Base-by-base conservation (phyloP, 371 early-diverging fungal species). In the Enteropsectra breve region DNA sequence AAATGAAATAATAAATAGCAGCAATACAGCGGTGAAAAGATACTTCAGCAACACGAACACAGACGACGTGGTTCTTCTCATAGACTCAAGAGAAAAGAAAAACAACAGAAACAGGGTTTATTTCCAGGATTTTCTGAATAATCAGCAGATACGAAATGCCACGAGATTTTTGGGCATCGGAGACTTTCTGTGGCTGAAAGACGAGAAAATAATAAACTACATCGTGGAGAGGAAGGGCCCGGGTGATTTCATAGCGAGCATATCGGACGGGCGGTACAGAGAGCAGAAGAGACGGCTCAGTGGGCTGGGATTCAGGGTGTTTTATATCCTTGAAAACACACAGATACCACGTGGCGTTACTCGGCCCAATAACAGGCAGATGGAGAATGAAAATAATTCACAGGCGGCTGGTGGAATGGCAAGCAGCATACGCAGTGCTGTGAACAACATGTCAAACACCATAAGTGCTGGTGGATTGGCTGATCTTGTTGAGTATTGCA, bases 171-270 rank as follows among this genome's bases (percentile, higher is more conserved):
- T 80, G 11, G 58, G 52, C n/a, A 56, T 76, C 21, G 75, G 78
- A 13, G 80, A 80, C 49, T 80, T 80, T 73, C 8, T 77, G 11
- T 80, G 80, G 80, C 47, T 75, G 18, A 49, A 60, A 33, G 54
- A 66, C 8, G 91, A 90, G 57, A 74, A 89, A 15, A 86, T 90
- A 11, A 76, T 91, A 23, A 89, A 89, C 69, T 84, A 83, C 58
- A 78, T 94, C 13, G 73, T 91, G 1, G 97, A 97, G 76, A 84
- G 97, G 28, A 97, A 97, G 74, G 83, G 88, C 18, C 81, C 87
- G 81, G 89, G 89, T 62, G 97, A 97, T 78, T 77, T 97, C 49
- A 83, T 87, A 0, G 71, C 81, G 0, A 90, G 90, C 76, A 91
- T 95, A 63, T 86, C 87, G 38, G 94, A 94, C 75, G 92, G 92